phyloP scores from a whole-genome alignment of 257 asterid species.

The Nicotiana tomentosiformis region DNA sequence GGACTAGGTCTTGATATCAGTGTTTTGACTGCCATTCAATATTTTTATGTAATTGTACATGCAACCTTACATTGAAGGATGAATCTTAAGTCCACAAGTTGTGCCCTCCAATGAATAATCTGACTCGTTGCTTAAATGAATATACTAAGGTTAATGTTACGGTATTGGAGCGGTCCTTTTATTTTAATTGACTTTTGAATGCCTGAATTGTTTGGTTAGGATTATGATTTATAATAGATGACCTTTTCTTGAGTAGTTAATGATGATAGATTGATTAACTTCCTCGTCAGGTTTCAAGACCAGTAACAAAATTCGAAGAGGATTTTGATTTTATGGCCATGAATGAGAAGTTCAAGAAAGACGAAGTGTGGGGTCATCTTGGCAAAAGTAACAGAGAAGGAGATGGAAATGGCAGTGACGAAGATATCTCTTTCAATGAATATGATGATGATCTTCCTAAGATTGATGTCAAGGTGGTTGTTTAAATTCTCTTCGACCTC shows the following conservation, averaged over 20 bases:
- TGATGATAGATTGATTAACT: neutral
- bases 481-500: neutral
- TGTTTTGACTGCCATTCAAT: neutral
- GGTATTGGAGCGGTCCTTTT: neutral
- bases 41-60: neutral
- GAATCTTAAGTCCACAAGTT: neutral
- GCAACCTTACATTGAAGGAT: neutral
- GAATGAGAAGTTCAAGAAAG: constrained; percentile 96
- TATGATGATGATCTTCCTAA: constrained; percentile 48
- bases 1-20: neutral
- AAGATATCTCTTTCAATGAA: constrained; percentile 45
- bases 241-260: neutral
- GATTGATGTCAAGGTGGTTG: constrained; percentile 53
- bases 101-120: neutral
- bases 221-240: neutral
- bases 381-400: constrained; percentile 71
- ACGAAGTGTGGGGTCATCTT: constrained; percentile 99
- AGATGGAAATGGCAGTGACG: constrained; percentile 50
- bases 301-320: constrained; percentile 68
- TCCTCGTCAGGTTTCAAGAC: constrained; percentile 46
- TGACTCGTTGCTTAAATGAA: neutral
- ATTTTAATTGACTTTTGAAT: neutral
- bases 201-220: neutral
- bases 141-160: neutral
- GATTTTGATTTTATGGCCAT: constrained; percentile 93